A percentile compares a stretch with the other conserved stretches of the same genome.
Conservation (phyloP, 2,329 filamentous ascomycete species). For the Lithohypha guttulata region DNA sequence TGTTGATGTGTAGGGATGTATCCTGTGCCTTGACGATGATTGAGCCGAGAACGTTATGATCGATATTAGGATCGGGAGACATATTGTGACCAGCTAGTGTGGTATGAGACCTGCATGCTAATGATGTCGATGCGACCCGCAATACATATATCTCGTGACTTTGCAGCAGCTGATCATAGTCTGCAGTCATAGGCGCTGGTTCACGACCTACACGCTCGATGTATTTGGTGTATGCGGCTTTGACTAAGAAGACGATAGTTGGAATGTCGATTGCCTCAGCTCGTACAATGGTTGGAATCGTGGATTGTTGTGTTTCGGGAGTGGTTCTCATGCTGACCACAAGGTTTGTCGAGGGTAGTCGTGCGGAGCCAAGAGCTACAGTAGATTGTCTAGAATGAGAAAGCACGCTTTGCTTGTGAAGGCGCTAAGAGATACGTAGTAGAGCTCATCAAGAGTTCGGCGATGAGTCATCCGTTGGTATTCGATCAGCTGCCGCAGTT, state of each 20-base stretch:
- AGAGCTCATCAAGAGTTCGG: too few relatives aligned
- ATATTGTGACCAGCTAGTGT: not conserved
- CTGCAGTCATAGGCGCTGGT: not conserved
- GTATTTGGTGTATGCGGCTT: not conserved
- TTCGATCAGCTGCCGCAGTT: too few relatives aligned
- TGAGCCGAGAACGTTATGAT: not conserved
- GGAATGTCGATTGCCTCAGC: not conserved
- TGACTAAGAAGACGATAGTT: not conserved
- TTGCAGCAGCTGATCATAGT: not conserved
- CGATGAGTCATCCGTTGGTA: too few relatives aligned
- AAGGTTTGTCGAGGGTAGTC: too few relatives aligned
- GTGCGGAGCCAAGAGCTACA: too few relatives aligned
- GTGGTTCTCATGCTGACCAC: too few relatives aligned
- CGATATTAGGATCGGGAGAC: not conserved
- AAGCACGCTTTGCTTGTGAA: too few relatives aligned
- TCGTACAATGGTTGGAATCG: too few relatives aligned
- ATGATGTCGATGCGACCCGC: not conserved
- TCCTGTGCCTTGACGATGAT: not conserved
- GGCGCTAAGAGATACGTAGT: too few relatives aligned
- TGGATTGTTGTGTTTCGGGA: too few relatives aligned
- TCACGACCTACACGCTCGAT: not conserved
- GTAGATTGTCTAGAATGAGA: too few relatives aligned
- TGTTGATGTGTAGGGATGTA: not conserved
- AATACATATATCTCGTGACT: not conserved
- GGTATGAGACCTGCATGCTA: not conserved